phyloP scores from a whole-genome alignment of 192 early-diverging fungal genomes.

The Backusella psychrophila region DNA sequence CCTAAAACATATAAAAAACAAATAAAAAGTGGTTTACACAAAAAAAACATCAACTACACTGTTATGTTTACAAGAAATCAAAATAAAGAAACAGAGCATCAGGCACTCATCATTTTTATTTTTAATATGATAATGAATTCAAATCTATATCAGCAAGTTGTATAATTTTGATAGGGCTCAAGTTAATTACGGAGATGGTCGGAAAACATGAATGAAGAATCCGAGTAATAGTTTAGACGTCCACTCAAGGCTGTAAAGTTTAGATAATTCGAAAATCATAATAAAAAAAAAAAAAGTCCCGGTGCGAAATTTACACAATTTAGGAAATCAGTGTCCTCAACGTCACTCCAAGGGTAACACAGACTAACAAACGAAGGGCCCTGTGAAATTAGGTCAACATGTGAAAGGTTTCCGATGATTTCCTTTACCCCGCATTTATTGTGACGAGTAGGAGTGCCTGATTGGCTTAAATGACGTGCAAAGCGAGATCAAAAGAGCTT shows the following conservation, averaged over 20 bases:
- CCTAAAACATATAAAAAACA: background rate
- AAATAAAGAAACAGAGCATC: too few species aligned
- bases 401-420: slow-evolving; percentile 19
- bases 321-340: background rate
- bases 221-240: slow-evolving; percentile 16
- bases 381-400: slow-evolving; percentile 1
- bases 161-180: background rate
- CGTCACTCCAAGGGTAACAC: background rate
- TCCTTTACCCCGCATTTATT: slow-evolving; percentile 20
- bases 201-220: slow-evolving; percentile 3
- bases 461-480: slow-evolving; percentile 10
- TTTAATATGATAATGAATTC: too few species aligned
- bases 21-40: background rate
- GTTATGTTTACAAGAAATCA: background rate
- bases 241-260: background rate
- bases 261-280: background rate
- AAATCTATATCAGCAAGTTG: too few species aligned
- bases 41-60: background rate
- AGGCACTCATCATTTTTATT: too few species aligned
- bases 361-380: background rate
- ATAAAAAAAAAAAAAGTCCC: background rate
- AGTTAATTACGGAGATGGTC: slow-evolving; percentile 6
- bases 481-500: background rate
- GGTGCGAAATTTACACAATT: slow-evolving; percentile 9
- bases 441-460: background rate